A percentile compares a stretch with the other conserved stretches of the same genome.
Conservation (phyloP, 106 monocot genomes). For the Platanthera guangdongensis region DNA sequence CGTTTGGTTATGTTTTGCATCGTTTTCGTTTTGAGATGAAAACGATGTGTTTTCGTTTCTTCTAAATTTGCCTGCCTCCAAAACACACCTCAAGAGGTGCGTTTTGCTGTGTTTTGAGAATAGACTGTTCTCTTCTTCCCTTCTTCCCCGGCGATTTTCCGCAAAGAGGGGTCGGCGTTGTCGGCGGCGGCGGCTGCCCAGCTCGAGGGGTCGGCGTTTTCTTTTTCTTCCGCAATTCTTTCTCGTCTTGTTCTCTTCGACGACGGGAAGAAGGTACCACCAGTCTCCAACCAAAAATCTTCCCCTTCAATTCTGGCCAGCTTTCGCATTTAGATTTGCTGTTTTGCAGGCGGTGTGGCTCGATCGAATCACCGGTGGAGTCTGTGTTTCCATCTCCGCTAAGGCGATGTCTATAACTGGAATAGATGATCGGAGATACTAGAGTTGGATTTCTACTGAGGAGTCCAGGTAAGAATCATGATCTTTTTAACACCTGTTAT, state of each 20-base stretch:
- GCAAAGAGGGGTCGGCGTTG: too few relatives aligned
- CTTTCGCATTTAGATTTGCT: not conserved
- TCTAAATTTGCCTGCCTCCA: too few relatives aligned
- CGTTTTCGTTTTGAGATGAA: too few relatives aligned
- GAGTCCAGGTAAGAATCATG: slow-evolving; percentile 26
- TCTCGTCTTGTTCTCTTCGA: slow-evolving; percentile 30
- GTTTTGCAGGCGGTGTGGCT: slow-evolving; percentile 25
- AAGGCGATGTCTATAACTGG: slow-evolving; percentile 44
- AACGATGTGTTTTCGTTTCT: too few relatives aligned
- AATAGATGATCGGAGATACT: slow-evolving; percentile 42
- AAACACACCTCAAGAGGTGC: too few relatives aligned
- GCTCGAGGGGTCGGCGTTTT: too few relatives aligned
- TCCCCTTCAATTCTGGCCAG: not conserved
- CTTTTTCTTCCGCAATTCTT: too few relatives aligned
- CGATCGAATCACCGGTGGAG: slow-evolving; percentile 30
- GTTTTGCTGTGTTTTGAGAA: too few relatives aligned
- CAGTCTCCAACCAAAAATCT: not conserved
- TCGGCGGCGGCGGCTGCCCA: too few relatives aligned
- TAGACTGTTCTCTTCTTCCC: too few relatives aligned
- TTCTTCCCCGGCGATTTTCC: too few relatives aligned
- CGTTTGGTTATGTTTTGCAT: too few relatives aligned
- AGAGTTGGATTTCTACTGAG: slow-evolving; percentile 43
- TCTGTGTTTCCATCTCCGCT: slow-evolving; percentile 36
- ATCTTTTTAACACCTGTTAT: not conserved
- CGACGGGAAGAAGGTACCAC: slow-evolving; percentile 25